Evolutionary conservation across 257 asterid species (phyloP).

Genomic region (Rauvolfia tetraphylla): DNA sequence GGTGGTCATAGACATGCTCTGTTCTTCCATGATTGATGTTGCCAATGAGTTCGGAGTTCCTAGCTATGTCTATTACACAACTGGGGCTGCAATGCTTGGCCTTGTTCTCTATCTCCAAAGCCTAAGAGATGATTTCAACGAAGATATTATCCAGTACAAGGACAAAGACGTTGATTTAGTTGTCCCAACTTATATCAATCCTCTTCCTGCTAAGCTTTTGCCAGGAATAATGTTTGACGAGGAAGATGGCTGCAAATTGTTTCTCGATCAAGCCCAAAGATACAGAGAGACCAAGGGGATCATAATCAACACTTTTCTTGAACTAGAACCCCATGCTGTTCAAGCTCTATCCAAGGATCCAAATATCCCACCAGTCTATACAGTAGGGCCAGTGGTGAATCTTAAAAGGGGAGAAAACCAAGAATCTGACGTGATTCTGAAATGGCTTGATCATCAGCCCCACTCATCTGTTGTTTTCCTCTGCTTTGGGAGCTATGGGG

Average conservation of each 20-base stretch:
- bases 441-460: conserved; percentile 29
- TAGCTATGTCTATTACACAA: conserved; percentile 4
- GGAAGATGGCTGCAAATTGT: background rate
- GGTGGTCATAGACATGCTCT: conserved; percentile 17
- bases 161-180: background rate
- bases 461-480: conserved; percentile 16
- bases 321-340: conserved; percentile 31
- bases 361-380: too few relatives aligned
- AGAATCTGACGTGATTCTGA: background rate
- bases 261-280: conserved; percentile 10
- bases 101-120: conserved; percentile 9
- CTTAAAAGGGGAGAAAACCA: too few relatives aligned
- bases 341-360: conserved; percentile 10
- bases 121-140: conserved; percentile 10
- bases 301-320: conserved; percentile 42
- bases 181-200: background rate
- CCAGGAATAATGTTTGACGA: conserved; percentile 10
- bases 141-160: conserved; percentile 3
- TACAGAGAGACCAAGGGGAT: conserved; percentile 30
- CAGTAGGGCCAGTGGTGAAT: too few relatives aligned
- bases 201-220: conserved; percentile 1
- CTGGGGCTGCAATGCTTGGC: background rate
- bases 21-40: conserved; percentile 14
- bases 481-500: conserved; percentile 24
- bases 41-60: background rate